Evolutionary conservation across 768 basidiomycete genomes (phyloP), one percentile per base, ranked within the genome.

Genomic region (Podaxis rugospora): DNA sequence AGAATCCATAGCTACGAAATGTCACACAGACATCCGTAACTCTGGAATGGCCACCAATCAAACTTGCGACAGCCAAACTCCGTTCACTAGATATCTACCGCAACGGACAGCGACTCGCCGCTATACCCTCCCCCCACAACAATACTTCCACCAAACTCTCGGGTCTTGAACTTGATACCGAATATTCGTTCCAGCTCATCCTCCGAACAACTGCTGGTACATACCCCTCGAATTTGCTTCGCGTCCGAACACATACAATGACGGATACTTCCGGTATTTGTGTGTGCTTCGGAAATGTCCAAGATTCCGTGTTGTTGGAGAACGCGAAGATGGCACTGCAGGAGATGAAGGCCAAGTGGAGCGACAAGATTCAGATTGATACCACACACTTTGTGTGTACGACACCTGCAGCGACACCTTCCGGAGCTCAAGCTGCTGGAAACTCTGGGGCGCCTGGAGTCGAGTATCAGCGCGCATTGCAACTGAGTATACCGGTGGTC

Each of bases 301-400:
- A 91, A 62, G 94, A 97, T 65, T 60, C 74, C 0, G 81, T 84
- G 3, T 69, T 95, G 60, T 79, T 96, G 59, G 89, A 92, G 68
- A 87, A 94, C 63, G 87, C 90, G 35, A 93, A 92, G 72, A 71
- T 84, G 58, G 92, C 93, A 6, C 74, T 99, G 56, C 71, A 81
- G 50, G 87, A 91, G 67, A 97, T 98, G 90, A 83, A 81, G 44
- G 96, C 93, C 0, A 89, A 89, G 65, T 95, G 90, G 88, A 92
- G 87, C 67, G 90, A 95, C 65, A 90, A 86, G 68, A 95, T 99
- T 42, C 92, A 95, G 76, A 95, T 98, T 61, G 96, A 99, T 70
- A 98, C 96, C 9, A 98, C 95, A 0, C 96, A 99, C 73, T 99
- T 97, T 66, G 95, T 98, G 44, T 96, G 95, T 70, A 96, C 94